A percentile compares a stretch with the other conserved stretches of the same genome.
Evolutionary conservation across 2,329 filamentous ascomycete genomes (phyloP).

Genomic region (Talaromyces sp.): DNA sequence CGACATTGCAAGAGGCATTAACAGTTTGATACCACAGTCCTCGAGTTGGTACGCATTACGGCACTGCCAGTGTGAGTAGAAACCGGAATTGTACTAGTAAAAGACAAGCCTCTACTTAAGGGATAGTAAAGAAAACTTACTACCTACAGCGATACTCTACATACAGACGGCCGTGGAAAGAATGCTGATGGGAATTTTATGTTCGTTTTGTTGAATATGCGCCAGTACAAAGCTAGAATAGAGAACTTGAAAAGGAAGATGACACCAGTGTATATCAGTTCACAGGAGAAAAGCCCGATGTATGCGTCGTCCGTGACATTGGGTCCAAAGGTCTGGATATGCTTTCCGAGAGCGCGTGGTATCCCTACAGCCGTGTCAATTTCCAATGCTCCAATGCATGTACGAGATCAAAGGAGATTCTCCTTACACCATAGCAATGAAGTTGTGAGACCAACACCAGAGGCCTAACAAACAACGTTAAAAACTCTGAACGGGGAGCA

Average conservation of each 20-base stretch:
- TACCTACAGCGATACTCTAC: neutral
- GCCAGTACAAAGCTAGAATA: neutral
- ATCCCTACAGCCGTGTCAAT: neutral
- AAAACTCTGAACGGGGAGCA: neutral
- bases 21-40: neutral
- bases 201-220: neutral
- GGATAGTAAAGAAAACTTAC: neutral
- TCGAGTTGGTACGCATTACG: neutral
- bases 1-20: neutral
- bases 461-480: neutral
- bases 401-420: neutral
- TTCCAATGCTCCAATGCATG: neutral
- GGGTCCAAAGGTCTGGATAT: neutral
- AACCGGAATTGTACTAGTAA: neutral
- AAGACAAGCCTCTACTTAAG: too few species aligned
- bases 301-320: neutral
- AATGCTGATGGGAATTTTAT: neutral
- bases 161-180: neutral
- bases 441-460: neutral
- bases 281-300: neutral
- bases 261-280: neutral
- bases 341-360: neutral
- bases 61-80: neutral
- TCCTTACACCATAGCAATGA: neutral
- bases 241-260: neutral